Evolutionary conservation across 306 rosid species (phyloP).

Genomic region (Citrullus colocynthis): DNA sequence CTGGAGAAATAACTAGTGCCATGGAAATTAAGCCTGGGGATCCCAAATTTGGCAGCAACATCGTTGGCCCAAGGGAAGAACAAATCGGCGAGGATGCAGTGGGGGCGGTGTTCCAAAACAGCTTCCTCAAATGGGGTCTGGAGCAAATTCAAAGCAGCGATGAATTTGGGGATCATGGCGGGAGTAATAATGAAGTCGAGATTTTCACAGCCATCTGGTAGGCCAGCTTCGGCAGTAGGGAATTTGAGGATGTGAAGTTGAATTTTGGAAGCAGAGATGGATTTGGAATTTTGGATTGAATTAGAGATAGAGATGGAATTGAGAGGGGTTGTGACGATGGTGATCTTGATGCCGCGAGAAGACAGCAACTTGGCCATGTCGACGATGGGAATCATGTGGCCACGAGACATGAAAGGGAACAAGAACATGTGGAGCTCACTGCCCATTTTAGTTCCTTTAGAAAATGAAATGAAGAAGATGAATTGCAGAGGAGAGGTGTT

Average conservation of each 20-base stretch:
- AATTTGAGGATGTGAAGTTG: constrained; percentile 10
- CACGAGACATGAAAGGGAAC: constrained; percentile 10
- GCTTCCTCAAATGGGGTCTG: constrained; percentile 25
- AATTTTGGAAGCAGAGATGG: not conserved
- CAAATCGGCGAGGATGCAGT: constrained; percentile 33
- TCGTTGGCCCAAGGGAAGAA: constrained; percentile 38
- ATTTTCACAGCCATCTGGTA: constrained; percentile 41
- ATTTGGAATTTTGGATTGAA: not conserved
- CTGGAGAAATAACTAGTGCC: constrained; percentile 34
- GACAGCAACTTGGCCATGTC: constrained; percentile 6
- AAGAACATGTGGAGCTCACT: not conserved
- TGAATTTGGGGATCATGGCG: not conserved
- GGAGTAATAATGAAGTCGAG: constrained; percentile 5
- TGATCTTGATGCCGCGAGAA: not conserved
- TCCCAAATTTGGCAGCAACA: constrained; percentile 27
- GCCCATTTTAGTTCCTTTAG: not conserved
- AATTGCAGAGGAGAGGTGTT: not conserved
- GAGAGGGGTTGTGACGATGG: constrained; percentile 7
- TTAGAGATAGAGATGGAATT: not conserved
- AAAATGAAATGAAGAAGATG: not conserved
- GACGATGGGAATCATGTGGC: constrained; percentile 11
- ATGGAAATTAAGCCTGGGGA: constrained; percentile 46
- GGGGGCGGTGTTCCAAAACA: constrained; percentile 20
- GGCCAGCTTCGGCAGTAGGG: constrained; percentile 19
- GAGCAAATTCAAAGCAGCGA: constrained; percentile 20